phyloP scores from a whole-genome alignment of 2,329 filamentous ascomycete genomes.

The Phaeoacremonium minimum region DNA sequence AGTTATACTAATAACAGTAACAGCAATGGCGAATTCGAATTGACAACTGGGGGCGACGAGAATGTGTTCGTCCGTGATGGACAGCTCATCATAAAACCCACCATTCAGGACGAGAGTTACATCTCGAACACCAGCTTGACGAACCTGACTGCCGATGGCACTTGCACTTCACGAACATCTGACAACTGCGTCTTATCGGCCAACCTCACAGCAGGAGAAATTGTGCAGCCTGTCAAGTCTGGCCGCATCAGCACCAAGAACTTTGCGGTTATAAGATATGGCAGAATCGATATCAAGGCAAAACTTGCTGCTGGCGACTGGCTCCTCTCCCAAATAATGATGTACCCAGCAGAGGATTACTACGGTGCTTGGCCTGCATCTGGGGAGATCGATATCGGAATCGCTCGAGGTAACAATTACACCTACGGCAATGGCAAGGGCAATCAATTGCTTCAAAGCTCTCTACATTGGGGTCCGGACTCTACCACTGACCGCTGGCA shows the following conservation, averaged over 20 bases:
- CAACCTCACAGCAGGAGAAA: constrained; percentile 6
- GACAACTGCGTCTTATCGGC: constrained; percentile 3
- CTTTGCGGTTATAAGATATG: constrained; percentile 8
- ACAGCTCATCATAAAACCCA: constrained; percentile 9
- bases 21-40: constrained; percentile 1
- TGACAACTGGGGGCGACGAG: constrained; percentile 6
- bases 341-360: constrained; percentile 8
- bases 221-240: constrained; percentile 8
- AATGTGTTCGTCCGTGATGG: constrained; percentile 9
- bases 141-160: constrained; percentile 24
- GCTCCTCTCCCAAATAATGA: constrained; percentile 10
- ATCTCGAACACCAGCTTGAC: constrained; percentile 12
- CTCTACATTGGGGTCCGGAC: constrained; percentile 10
- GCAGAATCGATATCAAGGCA: constrained; percentile 8
- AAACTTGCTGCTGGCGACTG: constrained; percentile 13
- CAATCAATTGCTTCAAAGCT: constrained; percentile 6
- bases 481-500: constrained; percentile 7
- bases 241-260: constrained; percentile 11
- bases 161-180: constrained; percentile 3
- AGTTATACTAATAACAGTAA: background rate
- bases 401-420: constrained; percentile 9
- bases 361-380: constrained; percentile 11
- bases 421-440: constrained; percentile 4
- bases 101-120: constrained; percentile 5
- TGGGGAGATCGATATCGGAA: constrained; percentile 9